Evolutionary conservation across 495 filamentous ascomycete genomes (phyloP), one percentile per base, ranked within the genome.

Genomic region (Penicillium salamii): DNA sequence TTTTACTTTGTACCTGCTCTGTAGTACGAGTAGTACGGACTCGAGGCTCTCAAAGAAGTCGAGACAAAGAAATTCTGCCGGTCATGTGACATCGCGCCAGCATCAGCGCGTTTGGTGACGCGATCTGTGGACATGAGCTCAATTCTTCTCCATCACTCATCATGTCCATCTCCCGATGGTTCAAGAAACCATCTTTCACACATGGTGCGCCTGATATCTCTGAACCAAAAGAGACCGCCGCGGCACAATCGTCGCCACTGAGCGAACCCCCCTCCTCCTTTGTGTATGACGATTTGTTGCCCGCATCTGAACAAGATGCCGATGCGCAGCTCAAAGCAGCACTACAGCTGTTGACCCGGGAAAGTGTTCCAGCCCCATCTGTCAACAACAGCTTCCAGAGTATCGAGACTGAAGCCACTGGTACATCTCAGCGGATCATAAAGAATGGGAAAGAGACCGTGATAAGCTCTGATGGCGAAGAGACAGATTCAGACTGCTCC

Each of bases 401-500:
- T 18, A 36, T 46, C 14, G 57, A 40, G 7, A 51, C 58, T 8
- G 49, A 53, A 18, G 65, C 59, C 43, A 58, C 65, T 38, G 49
- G 44, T 23, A 53, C 49, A 1, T 63, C 67, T 5, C 77, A 78
- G 51, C 75, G 75, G 23, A 56, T 78, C 17, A 46, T 77, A 13
- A 76, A 66, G 50, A 68, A 74, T 41, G 76, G 78, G 12, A 69
- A 66, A 39, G 69, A 78, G 50, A 52, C 79, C 11, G 78, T 87
- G 23, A 84, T 90, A 42, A 78, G 74, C 48, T 91, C 88, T 0
- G 88, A 91, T 57, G 84, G 84, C 44, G 87, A 89, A 20, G 82
- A 80, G 8, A 73, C 69, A 1, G 81, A 82, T 50, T 84, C 82
- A 0, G 74, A 83, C 46, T 59, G 52, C n/a, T 75, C 69, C n/a